Base-by-base conservation (phyloP, 129 eudicot species). In the Ambrosia trifida region DNA sequence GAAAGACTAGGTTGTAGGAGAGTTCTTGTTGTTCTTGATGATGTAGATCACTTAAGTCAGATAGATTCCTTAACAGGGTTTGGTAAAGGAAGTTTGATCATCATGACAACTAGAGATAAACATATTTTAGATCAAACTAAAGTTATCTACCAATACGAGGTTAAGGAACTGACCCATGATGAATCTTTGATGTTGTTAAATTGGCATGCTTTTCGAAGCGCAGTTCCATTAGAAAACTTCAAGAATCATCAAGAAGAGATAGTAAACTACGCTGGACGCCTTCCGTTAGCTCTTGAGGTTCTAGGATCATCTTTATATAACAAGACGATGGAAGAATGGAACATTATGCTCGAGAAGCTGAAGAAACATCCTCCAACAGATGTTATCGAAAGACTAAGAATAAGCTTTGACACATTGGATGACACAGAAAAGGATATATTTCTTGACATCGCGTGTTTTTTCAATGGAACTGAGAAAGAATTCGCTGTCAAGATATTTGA, bases 361-460 rank as follows among this genome's bases (percentile, higher is more conserved):
- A 30, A 73, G 61, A 54, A 13, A 33, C 40, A 19, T 63, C 53
- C 52, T 35, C 46, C 59, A 1, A 11, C 40, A 0, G 44, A 24
- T 32, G 31, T 73, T 54, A 41, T 4, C 0, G 36, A 63, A 49
- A 73, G 60, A 49, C 35, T 73, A 13, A 50, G 61, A 49, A 11
- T 73, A 35, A 73, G 78, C 24, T 73, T 35, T 17, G 71, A 64
- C 12, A 49, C 52, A 19, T n/a, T 73, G 36, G 64, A 73, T 49
- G 78, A 73, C 36, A 53, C 69, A 0, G 71, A 73, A 43, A 73
- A 63, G 50, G 63, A 73, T 7, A 46, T 61, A 62, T 73, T 73
- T 65, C 77, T 73, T 61, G 71, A 73, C 20, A 73, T 73, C 20
- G 71, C 71, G 18, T 73, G 78, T 64, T 63, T 73, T 17, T 63